Evolutionary conservation across 306 rosid genomes (phyloP).

Genomic region (Malus asiatica): DNA sequence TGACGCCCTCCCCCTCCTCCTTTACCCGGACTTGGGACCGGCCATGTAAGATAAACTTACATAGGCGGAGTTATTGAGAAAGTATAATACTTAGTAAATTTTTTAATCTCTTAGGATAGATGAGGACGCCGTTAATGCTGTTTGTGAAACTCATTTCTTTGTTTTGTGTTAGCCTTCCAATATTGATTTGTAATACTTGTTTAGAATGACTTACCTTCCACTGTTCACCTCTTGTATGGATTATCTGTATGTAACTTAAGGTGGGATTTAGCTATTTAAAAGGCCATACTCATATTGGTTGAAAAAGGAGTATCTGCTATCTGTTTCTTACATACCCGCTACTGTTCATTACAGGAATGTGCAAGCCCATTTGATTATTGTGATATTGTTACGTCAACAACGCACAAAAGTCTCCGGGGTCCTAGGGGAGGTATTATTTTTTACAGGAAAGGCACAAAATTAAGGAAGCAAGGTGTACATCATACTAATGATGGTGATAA

Average conservation of each 20-base stretch:
- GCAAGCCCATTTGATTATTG: conserved; percentile 85
- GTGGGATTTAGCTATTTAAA: not conserved
- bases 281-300: not conserved
- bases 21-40: no score
- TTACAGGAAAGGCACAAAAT: conserved; percentile 76
- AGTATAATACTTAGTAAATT: not conserved
- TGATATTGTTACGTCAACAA: conserved; percentile 92
- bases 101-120: not conserved
- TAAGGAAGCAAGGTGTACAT: conserved; percentile 69
- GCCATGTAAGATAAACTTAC: no score
- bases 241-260: not conserved
- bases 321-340: not conserved
- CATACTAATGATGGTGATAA: conserved; percentile 61
- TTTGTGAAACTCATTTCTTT: not conserved
- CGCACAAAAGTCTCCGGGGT: conserved; percentile 98
- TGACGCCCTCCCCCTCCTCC: no score
- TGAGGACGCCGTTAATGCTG: not conserved
- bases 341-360: conserved; percentile 52
- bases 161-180: no score
- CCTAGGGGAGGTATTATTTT: conserved; percentile 99
- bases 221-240: not conserved
- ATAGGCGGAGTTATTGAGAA: no score
- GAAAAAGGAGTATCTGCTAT: not conserved
- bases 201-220: not conserved
- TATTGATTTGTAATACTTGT: not conserved